Evolutionary conservation across 2,329 filamentous ascomycete genomes (phyloP).

Genomic region (Lachnellula suecica): DNA sequence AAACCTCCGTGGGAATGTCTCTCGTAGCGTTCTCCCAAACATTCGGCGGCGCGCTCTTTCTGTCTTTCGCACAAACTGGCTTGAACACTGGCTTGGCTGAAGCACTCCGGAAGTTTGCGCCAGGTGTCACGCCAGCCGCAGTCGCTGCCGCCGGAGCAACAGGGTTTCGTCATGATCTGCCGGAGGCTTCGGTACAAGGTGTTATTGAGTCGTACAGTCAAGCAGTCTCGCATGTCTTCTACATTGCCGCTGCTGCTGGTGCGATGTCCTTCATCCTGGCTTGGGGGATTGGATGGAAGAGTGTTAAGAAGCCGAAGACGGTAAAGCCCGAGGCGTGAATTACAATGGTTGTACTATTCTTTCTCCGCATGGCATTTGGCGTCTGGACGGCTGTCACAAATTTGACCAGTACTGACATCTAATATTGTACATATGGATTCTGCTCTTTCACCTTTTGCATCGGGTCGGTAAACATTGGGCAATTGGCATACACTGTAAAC

Average conservation of each 20-base stretch:
- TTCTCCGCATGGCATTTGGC: not conserved
- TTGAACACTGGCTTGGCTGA: slow-evolving; percentile 26
- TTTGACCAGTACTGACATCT: no score
- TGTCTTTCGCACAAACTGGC: slow-evolving; percentile 31
- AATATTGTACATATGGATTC: no score
- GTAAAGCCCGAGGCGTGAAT: slow-evolving; percentile 6
- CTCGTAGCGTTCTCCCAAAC: slow-evolving; percentile 35
- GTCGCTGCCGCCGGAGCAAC: slow-evolving; percentile 43
- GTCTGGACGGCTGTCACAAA: no score
- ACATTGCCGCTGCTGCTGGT: slow-evolving; percentile 18
- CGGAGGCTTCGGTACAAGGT: slow-evolving; percentile 29
- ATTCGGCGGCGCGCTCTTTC: slow-evolving; percentile 31
- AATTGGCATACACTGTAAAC: no score
- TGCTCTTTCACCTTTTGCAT: no score
- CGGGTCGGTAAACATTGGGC: no score
- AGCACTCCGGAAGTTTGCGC: slow-evolving; percentile 34
- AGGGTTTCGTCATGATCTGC: slow-evolving; percentile 36
- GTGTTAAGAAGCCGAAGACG: slow-evolving; percentile 37
- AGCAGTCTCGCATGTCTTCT: slow-evolving; percentile 25
- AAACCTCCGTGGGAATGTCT: slow-evolving; percentile 34
- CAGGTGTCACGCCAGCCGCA: slow-evolving; percentile 29
- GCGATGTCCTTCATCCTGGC: slow-evolving; percentile 12
- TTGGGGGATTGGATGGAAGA: slow-evolving; percentile 46
- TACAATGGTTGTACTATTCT: not conserved
- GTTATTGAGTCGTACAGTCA: slow-evolving; percentile 42